Conservation (phyloP, 2,329 filamentous ascomycete species). For the Lomentospora prolificans region DNA sequence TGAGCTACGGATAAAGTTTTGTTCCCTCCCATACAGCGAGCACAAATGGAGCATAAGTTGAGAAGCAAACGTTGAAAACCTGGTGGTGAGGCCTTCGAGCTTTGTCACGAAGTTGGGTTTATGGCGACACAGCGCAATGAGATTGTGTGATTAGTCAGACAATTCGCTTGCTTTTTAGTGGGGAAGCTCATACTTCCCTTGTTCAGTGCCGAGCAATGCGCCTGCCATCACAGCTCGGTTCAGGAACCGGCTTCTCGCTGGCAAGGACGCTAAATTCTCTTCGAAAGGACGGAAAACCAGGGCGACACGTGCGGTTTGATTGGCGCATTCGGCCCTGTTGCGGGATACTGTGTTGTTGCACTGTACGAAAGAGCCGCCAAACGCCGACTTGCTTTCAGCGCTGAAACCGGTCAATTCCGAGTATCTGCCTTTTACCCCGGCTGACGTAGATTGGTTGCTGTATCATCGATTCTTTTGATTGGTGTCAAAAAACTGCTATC, state of each 20-base stretch:
- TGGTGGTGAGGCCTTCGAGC: too few species aligned
- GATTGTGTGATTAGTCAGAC: too few species aligned
- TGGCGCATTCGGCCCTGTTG: neutral
- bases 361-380: neutral
- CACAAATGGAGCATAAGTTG: too few species aligned
- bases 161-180: too few species aligned
- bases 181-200: too few species aligned
- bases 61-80: too few species aligned
- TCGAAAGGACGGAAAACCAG: neutral
- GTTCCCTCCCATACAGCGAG: too few species aligned
- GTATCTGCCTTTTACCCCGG: neutral
- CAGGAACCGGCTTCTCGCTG: neutral
- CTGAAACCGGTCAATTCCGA: conserved; percentile 4
- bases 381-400: neutral
- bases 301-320: neutral
- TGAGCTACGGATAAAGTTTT: too few species aligned
- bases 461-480: neutral
- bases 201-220: neutral
- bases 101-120: too few species aligned
- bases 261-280: neutral
- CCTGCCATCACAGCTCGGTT: neutral
- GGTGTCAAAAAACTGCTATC: neutral
- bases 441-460: conserved; percentile 6
- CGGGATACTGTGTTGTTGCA: neutral
- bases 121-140: too few species aligned